Evolutionary conservation across 1,139 yeast genomes (phyloP).

Genomic region (Candida tetrigidarum): DNA sequence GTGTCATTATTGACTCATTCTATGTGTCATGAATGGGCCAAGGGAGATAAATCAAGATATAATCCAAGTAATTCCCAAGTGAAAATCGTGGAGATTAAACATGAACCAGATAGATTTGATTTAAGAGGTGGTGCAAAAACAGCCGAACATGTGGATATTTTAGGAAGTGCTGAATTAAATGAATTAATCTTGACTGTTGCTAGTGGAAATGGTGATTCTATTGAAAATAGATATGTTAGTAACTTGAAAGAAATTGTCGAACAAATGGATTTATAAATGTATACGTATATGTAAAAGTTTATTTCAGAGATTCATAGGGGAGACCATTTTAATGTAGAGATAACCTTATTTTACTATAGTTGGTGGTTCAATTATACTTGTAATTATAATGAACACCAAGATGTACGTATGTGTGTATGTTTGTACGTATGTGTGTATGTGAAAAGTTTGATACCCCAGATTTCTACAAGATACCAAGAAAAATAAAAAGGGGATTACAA

Average conservation of each 20-base stretch:
- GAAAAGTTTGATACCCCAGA: no score
- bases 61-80: conserved; percentile 81
- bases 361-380: no score
- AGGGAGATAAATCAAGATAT: conserved; percentile 60
- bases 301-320: no score
- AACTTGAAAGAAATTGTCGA: conserved; percentile 62
- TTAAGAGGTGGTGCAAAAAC: conserved; percentile 97
- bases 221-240: conserved; percentile 64
- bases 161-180: conserved; percentile 91
- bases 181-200: conserved; percentile 84
- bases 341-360: no score
- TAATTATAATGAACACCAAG: no score
- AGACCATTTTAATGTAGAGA: no score
- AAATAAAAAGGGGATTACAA: no score
- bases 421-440: neutral
- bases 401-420: neutral
- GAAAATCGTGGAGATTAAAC: conserved; percentile 85
- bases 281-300: neutral
- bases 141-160: conserved; percentile 96
- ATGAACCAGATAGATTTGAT: conserved; percentile 92
- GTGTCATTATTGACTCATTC: conserved; percentile 84
- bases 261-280: conserved; percentile 20
- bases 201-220: conserved; percentile 72
- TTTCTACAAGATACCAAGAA: no score
- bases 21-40: conserved; percentile 84